These are phyloP conservation scores for Waitea zeae DNA, from an alignment of 1,284 basidiomycete species.

Conservation along the genomic window DNA sequence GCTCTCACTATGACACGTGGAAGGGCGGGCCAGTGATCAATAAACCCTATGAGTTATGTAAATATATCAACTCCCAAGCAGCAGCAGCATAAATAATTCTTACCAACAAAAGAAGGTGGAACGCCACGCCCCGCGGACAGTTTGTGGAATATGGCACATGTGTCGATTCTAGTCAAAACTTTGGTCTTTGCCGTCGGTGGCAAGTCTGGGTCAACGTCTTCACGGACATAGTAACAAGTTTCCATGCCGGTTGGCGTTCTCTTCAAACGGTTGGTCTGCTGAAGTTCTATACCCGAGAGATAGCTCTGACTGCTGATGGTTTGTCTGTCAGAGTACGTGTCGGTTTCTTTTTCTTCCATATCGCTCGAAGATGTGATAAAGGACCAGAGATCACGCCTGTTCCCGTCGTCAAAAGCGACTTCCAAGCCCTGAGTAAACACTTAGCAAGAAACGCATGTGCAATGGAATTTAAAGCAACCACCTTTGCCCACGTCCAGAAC, in stretches of 20 bases:
- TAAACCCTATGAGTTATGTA: constrained; percentile 16
- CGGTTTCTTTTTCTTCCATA: too few species aligned
- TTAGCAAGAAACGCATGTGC: not conserved
- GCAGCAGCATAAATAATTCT: constrained; percentile 6
- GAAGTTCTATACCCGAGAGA: too few species aligned
- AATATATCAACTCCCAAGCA: not conserved
- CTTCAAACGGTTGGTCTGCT: too few species aligned
- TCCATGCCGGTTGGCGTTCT: too few species aligned
- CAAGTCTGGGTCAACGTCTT: too few species aligned
- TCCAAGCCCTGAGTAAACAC: constrained; percentile 28
- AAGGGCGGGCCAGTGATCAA: constrained; percentile 40
- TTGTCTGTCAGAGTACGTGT: too few species aligned
- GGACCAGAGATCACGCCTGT: constrained; percentile 33
- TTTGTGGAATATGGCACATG: constrained; percentile 41
- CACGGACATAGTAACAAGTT: too few species aligned
- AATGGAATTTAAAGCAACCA: constrained; percentile 6
- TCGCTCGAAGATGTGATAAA: too few species aligned
- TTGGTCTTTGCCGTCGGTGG: too few species aligned
- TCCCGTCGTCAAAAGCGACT: constrained; percentile 36
- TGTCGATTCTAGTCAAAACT: constrained; percentile 30
- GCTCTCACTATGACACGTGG: constrained; percentile 36
- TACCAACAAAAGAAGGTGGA: constrained; percentile 39
- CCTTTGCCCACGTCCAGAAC: constrained; percentile 49
- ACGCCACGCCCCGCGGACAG: constrained; percentile 31
- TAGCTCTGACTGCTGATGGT: too few species aligned